phyloP scores from a whole-genome alignment of 1,284 basidiomycete genomes.

The Malassezia obtusa region DNA sequence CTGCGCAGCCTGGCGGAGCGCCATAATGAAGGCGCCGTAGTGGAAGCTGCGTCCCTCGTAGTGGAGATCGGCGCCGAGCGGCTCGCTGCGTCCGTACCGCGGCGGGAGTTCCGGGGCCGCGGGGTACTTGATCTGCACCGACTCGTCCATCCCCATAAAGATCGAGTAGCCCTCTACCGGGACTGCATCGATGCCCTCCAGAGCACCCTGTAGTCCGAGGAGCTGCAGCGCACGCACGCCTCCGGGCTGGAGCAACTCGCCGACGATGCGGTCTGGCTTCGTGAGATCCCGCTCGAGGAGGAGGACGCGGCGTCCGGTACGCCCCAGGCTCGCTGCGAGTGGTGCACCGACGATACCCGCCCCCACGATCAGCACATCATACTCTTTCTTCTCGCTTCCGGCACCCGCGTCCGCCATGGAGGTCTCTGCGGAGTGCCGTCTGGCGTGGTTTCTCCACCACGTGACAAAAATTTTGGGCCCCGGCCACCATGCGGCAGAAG shows the following conservation, averaged over 20 bases:
- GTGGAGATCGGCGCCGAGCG: slow-evolving; percentile 40
- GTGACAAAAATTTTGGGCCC: neutral
- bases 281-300: slow-evolving; percentile 60
- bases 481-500: slow-evolving; percentile 37
- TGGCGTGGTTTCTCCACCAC: neutral
- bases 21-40: slow-evolving; percentile 83
- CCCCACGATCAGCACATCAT: slow-evolving; percentile 41
- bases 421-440: neutral
- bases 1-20: slow-evolving; percentile 61
- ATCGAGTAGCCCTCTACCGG: slow-evolving; percentile 81
- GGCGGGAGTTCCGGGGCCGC: slow-evolving; percentile 36
- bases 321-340: slow-evolving; percentile 38
- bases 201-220: slow-evolving; percentile 62
- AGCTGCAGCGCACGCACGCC: slow-evolving; percentile 68
- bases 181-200: slow-evolving; percentile 80
- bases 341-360: slow-evolving; percentile 45
- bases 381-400: neutral
- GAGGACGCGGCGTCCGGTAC: slow-evolving; percentile 52
- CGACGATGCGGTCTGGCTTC: slow-evolving; percentile 92
- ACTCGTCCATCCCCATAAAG: slow-evolving; percentile 53
- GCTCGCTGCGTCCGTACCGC: slow-evolving; percentile 18
- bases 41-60: slow-evolving; percentile 70
- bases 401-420: neutral
- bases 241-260: slow-evolving; percentile 89
- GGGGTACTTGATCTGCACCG: slow-evolving; percentile 82